Conservation (phyloP, 2,329 filamentous ascomycete genomes). For the Graphilbum sp. region DNA sequence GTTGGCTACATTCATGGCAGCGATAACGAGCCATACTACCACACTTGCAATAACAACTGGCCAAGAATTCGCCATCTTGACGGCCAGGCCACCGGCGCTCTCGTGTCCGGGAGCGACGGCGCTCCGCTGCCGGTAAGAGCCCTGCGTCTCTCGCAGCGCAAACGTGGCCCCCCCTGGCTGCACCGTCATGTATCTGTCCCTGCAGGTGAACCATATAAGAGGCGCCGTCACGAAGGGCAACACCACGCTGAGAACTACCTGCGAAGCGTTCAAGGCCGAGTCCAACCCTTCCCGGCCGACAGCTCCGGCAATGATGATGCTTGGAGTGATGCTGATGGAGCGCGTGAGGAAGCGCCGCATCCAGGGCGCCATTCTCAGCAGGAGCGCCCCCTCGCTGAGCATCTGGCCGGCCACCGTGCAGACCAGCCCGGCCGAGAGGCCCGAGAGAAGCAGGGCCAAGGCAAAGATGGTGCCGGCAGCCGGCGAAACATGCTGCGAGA, state of each 20-base stretch:
- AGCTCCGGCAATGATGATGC: slow-evolving; percentile 68
- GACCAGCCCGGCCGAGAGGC: slow-evolving; percentile 67
- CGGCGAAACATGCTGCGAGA: slow-evolving; percentile 54
- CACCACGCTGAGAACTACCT: slow-evolving; percentile 64
- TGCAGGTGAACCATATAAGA: slow-evolving; percentile 71
- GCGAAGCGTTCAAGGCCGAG: slow-evolving; percentile 55
- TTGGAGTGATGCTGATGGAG: slow-evolving; percentile 64
- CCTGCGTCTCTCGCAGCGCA: slow-evolving; percentile 3
- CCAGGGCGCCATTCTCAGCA: slow-evolving; percentile 63
- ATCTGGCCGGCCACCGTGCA: slow-evolving; percentile 86
- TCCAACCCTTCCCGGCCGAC: slow-evolving; percentile 57
- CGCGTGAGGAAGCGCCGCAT: slow-evolving; percentile 61
- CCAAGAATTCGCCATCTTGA: slow-evolving; percentile 60
- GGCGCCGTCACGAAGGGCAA: slow-evolving; percentile 72
- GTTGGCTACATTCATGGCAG: slow-evolving; percentile 62
- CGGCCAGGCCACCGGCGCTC: slow-evolving; percentile 5
- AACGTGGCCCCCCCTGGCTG: slow-evolving; percentile 24
- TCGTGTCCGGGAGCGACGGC: not conserved
- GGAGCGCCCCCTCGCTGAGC: slow-evolving; percentile 68
- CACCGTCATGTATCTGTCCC: slow-evolving; percentile 66
- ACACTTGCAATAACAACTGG: slow-evolving; percentile 36
- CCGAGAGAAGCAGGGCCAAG: slow-evolving; percentile 62
- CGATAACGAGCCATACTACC: slow-evolving; percentile 57
- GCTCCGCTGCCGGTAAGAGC: slow-evolving; percentile 2
- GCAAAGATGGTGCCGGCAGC: slow-evolving; percentile 75